Percentiles rank a stretch among this genome's conserved stretches.
Evolutionary conservation across 495 filamentous ascomycete species (phyloP).

Genomic region (Xylaria cubensis): DNA sequence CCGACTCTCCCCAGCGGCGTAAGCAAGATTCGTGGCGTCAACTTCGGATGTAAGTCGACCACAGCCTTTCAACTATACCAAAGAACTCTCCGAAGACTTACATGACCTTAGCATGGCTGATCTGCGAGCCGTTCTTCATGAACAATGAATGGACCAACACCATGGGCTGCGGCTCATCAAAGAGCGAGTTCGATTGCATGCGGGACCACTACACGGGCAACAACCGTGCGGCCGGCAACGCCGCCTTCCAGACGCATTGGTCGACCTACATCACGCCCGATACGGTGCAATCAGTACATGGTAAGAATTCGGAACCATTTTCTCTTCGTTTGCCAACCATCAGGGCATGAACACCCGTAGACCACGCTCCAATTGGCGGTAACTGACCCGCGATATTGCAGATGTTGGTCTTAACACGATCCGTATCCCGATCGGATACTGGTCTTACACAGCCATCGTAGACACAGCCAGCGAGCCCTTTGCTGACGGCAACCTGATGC

Average conservation of each 20-base stretch:
- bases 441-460: conserved; percentile 63
- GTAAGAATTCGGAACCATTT: not conserved
- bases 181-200: conserved; percentile 65
- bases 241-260: conserved; percentile 62
- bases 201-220: conserved; percentile 39
- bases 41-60: conserved; percentile 32
- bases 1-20: conserved; percentile 31
- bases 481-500: conserved; percentile 54
- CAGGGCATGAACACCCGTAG: not conserved
- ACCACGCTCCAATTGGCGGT: not conserved
- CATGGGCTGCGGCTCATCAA: conserved; percentile 57
- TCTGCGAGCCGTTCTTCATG: conserved; percentile 68
- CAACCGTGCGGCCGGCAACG: conserved; percentile 59
- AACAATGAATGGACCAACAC: conserved; percentile 50
- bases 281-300: conserved; percentile 58
- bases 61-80: not conserved
- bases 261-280: conserved; percentile 59
- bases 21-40: conserved; percentile 40
- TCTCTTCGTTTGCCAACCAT: not conserved
- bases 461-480: conserved; percentile 60
- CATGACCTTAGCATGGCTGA: conserved; percentile 39
- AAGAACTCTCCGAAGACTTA: not conserved
- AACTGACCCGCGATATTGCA: not conserved
- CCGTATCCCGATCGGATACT: conserved; percentile 67
- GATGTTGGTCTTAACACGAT: conserved; percentile 65